A percentile compares a stretch with the other conserved stretches of the same genome.
Evolutionary conservation across 1,139 yeast species (phyloP).

Genomic region (Candida frijolesensis): DNA sequence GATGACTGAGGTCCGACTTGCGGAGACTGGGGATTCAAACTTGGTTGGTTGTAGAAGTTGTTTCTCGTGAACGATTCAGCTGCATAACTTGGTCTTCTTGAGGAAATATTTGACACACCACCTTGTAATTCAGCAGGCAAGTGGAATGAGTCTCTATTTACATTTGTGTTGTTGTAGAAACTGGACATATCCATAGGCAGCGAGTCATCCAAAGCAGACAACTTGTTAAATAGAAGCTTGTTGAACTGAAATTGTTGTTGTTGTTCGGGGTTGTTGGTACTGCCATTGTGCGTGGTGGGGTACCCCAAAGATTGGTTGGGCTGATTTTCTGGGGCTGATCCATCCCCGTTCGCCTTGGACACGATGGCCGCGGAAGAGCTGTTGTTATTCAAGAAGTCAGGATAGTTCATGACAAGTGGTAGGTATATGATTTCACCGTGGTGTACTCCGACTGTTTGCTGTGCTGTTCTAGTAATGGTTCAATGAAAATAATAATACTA

Average conservation of each 20-base stretch:
- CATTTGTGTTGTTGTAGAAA: constrained; percentile 6
- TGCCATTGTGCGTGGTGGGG: constrained; percentile 3
- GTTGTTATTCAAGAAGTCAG: constrained; percentile 32
- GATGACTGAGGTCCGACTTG: constrained; percentile 11
- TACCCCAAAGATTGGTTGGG: neutral
- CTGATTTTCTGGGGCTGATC: neutral
- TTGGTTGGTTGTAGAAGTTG: constrained; percentile 14
- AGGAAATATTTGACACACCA: constrained; percentile 60
- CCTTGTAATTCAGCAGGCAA: constrained; percentile 65
- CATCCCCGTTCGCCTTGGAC: neutral
- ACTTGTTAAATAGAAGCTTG: constrained; percentile 30
- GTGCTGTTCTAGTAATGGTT: neutral
- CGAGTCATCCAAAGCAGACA: constrained; percentile 25
- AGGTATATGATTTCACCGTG: neutral
- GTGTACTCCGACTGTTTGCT: neutral
- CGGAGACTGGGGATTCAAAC: constrained; percentile 11
- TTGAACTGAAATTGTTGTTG: constrained; percentile 22
- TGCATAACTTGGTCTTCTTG: constrained; percentile 66
- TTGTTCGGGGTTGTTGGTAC: constrained; percentile 6
- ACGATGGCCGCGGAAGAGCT: constrained; percentile 1
- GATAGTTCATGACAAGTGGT: constrained; percentile 29
- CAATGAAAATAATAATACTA: neutral
- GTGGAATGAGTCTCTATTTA: constrained; percentile 34
- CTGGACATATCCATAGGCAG: constrained; percentile 9
- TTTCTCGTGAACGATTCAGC: constrained; percentile 59